Evolutionary conservation across 192 early-diverging fungal species (phyloP).

Genomic region (Bifiguratus adelaidae): DNA sequence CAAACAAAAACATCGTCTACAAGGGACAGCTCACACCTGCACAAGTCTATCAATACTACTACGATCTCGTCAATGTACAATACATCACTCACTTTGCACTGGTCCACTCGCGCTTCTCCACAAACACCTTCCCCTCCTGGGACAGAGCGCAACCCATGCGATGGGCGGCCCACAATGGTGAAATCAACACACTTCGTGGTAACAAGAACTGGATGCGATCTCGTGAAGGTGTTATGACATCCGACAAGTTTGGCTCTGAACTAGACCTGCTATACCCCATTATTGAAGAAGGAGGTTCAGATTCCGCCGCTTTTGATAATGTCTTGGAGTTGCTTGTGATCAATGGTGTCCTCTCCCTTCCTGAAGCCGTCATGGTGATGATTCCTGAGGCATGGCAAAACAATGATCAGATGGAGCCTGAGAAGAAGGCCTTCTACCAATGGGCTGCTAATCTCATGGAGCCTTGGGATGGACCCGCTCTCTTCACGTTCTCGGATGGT

Average conservation of each 20-base stretch:
- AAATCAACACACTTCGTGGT: conserved; percentile 97
- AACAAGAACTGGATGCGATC: conserved; percentile 99
- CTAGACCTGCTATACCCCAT: conserved; percentile 84
- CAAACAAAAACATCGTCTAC: conserved; percentile 89
- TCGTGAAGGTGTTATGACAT: conserved; percentile 88
- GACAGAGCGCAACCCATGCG: conserved; percentile 98
- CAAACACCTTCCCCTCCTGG: conserved; percentile 99
- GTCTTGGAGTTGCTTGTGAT: conserved; percentile 91
- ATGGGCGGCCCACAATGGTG: conserved; percentile 98
- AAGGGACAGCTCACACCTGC: conserved; percentile 94
- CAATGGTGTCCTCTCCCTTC: conserved; percentile 82
- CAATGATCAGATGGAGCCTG: conserved; percentile 71
- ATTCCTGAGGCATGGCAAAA: conserved; percentile 98
- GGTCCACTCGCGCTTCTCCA: conserved; percentile 98
- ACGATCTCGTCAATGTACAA: conserved; percentile 73
- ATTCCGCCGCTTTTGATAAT: conserved; percentile 95
- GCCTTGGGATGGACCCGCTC: conserved; percentile 96
- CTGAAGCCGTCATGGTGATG: conserved; percentile 98
- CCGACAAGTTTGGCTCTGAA: conserved; percentile 66
- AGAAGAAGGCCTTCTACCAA: conserved; percentile 90
- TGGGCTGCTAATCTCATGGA: conserved; percentile 98
- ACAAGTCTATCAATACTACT: conserved; percentile 90
- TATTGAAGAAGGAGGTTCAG: conserved; percentile 91
- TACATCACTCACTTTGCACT: conserved; percentile 91
- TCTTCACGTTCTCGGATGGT: conserved; percentile 97